Evolutionary conservation across 495 filamentous ascomycete genomes (phyloP).

Genomic region (Podospora australis): DNA sequence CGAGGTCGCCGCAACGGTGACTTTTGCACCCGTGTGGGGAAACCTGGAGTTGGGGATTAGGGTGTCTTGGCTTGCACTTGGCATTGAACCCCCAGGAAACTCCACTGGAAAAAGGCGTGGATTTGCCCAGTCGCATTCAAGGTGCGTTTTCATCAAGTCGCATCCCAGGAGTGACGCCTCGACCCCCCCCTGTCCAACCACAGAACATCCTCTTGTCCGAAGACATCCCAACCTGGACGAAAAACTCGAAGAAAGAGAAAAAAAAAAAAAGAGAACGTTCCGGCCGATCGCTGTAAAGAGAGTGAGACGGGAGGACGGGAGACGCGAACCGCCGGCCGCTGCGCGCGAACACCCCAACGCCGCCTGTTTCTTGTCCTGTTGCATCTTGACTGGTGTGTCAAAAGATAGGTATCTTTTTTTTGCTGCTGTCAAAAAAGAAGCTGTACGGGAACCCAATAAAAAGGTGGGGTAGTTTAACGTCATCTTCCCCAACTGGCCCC

Average conservation of each 20-base stretch:
- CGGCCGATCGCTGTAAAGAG: not conserved
- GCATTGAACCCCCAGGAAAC: not conserved
- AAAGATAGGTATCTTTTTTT: not conserved
- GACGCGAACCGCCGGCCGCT: too few species aligned
- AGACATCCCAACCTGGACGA: constrained; percentile 18
- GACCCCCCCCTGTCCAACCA: constrained; percentile 24
- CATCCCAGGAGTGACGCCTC: not conserved
- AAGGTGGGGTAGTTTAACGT: not conserved
- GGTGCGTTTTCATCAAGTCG: not conserved
- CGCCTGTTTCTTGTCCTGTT: too few species aligned
- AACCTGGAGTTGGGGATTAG: not conserved
- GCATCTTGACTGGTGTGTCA: not conserved
- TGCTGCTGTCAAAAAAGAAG: not conserved
- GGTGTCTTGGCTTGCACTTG: too few species aligned
- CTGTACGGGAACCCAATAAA: too few species aligned
- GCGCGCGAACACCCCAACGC: too few species aligned
- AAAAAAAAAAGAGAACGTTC: not conserved
- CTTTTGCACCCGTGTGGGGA: not conserved
- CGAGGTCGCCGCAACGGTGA: not conserved
- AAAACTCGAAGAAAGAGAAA: not conserved
- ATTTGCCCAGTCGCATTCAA: too few species aligned
- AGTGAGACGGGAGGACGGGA: too few species aligned
- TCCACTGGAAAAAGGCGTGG: not conserved
- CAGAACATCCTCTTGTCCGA: constrained; percentile 37
- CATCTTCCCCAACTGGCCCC: not conserved